phyloP scores from a whole-genome alignment of 2,329 filamentous ascomycete genomes.

The Rugonectria rugulosa region DNA sequence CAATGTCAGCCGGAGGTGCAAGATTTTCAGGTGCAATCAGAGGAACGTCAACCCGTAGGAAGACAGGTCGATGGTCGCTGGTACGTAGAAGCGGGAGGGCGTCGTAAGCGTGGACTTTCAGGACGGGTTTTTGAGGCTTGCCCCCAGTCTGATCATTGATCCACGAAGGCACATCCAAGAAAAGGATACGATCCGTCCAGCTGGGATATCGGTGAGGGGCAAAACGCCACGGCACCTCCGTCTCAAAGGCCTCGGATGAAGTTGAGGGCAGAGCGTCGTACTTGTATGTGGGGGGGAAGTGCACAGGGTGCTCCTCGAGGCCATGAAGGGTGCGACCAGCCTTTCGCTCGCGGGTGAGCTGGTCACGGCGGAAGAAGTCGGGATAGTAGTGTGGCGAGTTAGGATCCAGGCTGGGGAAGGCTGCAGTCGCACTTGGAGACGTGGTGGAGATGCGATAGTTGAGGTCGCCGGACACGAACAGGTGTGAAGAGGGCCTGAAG shows the following conservation, averaged over 20 bases:
- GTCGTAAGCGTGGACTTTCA: conserved; percentile 71
- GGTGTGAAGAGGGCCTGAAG: conserved; percentile 76
- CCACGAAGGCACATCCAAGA: conserved; percentile 68
- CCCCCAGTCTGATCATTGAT: conserved; percentile 41
- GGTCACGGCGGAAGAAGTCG: conserved; percentile 76
- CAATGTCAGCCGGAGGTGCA: conserved; percentile 40
- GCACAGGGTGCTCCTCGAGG: conserved; percentile 75
- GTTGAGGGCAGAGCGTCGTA: conserved; percentile 61
- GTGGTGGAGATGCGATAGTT: conserved; percentile 88
- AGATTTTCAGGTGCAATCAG: conserved; percentile 56
- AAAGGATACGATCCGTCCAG: conserved; percentile 94
- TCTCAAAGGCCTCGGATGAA: conserved; percentile 39
- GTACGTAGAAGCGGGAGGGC: conserved; percentile 80
- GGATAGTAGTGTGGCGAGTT: conserved; percentile 68
- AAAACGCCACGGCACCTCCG: conserved; percentile 51
- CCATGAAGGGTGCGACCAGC: conserved; percentile 79
- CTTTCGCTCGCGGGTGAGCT: conserved; percentile 75
- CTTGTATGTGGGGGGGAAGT: conserved; percentile 95
- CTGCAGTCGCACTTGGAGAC: conserved; percentile 66
- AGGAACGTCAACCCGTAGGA: conserved; percentile 73
- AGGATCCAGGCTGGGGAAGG: conserved; percentile 66
- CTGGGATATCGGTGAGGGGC: conserved; percentile 85
- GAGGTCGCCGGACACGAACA: conserved; percentile 90
- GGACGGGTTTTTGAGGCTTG: conserved; percentile 34
- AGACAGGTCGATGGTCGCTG: conserved; percentile 89